phyloP scores from a whole-genome alignment of 495 filamentous ascomycete species.

The Delitschia confertaspora region DNA sequence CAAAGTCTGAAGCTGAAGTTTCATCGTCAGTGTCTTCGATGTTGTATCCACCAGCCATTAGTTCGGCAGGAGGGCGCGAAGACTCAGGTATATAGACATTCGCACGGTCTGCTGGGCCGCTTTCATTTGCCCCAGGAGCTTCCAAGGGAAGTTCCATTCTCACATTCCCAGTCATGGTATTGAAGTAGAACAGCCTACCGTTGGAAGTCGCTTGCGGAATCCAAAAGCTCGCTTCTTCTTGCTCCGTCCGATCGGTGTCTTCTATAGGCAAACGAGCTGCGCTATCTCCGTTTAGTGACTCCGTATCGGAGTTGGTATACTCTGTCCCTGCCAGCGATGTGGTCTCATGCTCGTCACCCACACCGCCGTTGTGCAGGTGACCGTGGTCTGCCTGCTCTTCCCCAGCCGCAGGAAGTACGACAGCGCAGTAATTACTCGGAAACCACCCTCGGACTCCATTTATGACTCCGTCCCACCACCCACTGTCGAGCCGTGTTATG shows the following conservation, averaged over 20 bases:
- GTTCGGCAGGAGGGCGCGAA: constrained; percentile 83
- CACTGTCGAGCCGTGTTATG: constrained; percentile 92
- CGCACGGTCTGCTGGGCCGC: constrained; percentile 75
- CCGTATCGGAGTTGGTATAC: constrained; percentile 53
- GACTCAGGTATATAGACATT: constrained; percentile 82
- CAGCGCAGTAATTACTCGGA: constrained; percentile 93
- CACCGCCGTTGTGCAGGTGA: constrained; percentile 30
- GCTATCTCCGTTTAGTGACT: constrained; percentile 43
- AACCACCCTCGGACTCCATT: constrained; percentile 94
- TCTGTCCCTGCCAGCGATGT: constrained; percentile 41
- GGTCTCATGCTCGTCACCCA: constrained; percentile 37
- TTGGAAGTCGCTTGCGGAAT: constrained; percentile 95
- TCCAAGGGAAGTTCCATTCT: constrained; percentile 91
- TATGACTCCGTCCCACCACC: constrained; percentile 99
- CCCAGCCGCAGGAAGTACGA: constrained; percentile 64
- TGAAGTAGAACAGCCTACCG: constrained; percentile 94
- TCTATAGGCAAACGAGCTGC: constrained; percentile 59
- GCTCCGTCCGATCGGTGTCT: constrained; percentile 53
- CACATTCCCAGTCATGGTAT: constrained; percentile 86
- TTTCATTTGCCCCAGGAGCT: constrained; percentile 76
- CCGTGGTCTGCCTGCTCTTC: constrained; percentile 32
- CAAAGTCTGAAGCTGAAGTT: constrained; percentile 82
- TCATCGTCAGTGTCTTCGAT: constrained; percentile 58
- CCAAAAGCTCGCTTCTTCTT: constrained; percentile 93
- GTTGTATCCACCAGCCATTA: constrained; percentile 75